These are phyloP conservation scores for Aspergillus indologenus DNA, from an alignment of 495 filamentous ascomycete species.

Conservation along the genomic window DNA sequence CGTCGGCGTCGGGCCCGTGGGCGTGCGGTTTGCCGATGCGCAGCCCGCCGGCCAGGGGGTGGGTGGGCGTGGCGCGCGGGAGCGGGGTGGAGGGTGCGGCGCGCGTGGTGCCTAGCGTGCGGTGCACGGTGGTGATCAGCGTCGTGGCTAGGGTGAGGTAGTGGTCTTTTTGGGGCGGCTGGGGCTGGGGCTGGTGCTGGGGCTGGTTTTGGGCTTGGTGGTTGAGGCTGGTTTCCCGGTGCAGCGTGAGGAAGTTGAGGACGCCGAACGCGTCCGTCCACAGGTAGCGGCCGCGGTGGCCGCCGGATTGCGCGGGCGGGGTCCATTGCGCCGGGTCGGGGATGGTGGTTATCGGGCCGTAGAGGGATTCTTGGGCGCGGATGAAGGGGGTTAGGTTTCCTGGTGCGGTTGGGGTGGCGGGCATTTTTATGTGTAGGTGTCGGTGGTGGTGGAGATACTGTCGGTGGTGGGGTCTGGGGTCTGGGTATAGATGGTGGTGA, in stretches of 20 bases:
- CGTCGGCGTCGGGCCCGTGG: slow-evolving; percentile 55
- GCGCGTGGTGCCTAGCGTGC: slow-evolving; percentile 53
- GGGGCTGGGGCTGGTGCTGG: not conserved
- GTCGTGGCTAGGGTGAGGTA: slow-evolving; percentile 54
- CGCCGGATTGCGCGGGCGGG: slow-evolving; percentile 52
- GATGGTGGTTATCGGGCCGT: slow-evolving; percentile 35
- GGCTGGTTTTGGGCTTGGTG: not conserved
- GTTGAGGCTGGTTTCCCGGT: slow-evolving; percentile 31
- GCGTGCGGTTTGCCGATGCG: slow-evolving; percentile 60
- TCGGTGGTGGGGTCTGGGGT: not conserved
- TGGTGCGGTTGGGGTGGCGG: slow-evolving; percentile 14
- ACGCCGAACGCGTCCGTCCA: slow-evolving; percentile 72
- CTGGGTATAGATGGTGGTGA: too few relatives aligned
- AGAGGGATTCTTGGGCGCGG: slow-evolving; percentile 39
- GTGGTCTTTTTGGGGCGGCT: slow-evolving; percentile 15
- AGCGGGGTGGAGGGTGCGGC: slow-evolving; percentile 45
- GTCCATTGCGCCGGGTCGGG: slow-evolving; percentile 34
- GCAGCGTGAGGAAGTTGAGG: slow-evolving; percentile 62
- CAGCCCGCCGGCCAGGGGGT: slow-evolving; percentile 58
- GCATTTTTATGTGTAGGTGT: slow-evolving; percentile 28
- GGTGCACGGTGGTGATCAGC: slow-evolving; percentile 55
- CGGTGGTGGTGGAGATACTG: too few relatives aligned
- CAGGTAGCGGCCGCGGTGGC: slow-evolving; percentile 63
- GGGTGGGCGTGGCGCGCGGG: slow-evolving; percentile 50
- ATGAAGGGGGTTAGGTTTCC: slow-evolving; percentile 33